Base-by-base conservation (phyloP, 768 basidiomycete genomes). In the Psilocybe azurescens region DNA sequence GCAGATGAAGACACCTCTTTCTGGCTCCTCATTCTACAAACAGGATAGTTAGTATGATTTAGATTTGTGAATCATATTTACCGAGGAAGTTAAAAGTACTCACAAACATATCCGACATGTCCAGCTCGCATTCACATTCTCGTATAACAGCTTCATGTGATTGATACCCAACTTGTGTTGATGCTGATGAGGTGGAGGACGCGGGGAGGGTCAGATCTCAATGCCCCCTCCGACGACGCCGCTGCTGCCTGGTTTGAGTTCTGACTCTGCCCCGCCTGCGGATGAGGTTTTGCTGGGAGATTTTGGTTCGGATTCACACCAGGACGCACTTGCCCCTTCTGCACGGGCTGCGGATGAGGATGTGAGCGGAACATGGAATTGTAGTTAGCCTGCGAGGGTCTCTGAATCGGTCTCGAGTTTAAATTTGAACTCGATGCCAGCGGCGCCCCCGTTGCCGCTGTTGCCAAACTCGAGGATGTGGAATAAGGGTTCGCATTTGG, bases 81-180 rank as follows among this genome's bases (percentile, higher is more conserved):
- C 51, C 47, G 44, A 9, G 48, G 36, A 50, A 62, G 47, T n/a
- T 47, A 44, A 41, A 47, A 49, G 32, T 5, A 70, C 72, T 11
- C 55, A 74, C 75, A 70, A 47, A 56, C 75, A 76, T 69, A 73
- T 70, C 53, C 72, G 65, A 65, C 75, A 76, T 13, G 66, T 61
- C 70, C 72, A 66, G 33, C 56, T 52, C 14, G 66, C 57, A 2
- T 53, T 65, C 41, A 65, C 63, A 9, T 68, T 70, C 59, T 71
- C 72, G 59, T 73, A 76, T 44, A 76, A 55, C 55, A 76, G 57
- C 47, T 74, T 70, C 55, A 76, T 68, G 62, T 76, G 75, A 8
- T 63, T 71, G 36, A 76, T 74, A 29, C 75, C 74, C 30, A 76
- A 64, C 48, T 69, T 72, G 18, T 54, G 58, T 16, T 44, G 41